Evolutionary conservation across 805 yeast genomes (phyloP), one percentile per base, ranked within the genome.

Genomic region (Lipomyces starkeyi): DNA sequence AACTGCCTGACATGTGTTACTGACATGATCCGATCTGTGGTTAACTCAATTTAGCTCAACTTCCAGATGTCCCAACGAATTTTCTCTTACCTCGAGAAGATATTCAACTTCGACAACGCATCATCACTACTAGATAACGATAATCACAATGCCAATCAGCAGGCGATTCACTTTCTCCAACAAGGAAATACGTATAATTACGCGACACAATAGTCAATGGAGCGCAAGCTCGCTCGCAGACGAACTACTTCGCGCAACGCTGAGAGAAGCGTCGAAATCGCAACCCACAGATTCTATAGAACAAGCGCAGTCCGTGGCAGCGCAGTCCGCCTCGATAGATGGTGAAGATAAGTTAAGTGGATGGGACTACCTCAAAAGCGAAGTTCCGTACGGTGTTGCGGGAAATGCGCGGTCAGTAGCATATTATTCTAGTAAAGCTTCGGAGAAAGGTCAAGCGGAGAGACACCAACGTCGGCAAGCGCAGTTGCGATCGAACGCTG

Each of bases 401-500:
- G 49, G 49, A 43, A 43, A 43, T 17, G 49, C 49, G 49, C 25
- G 25, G 22, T 47, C 40, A 11, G 27, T 34, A 29, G 27, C 32
- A 22, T n/a, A 43, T 35, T 47, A 43, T 20, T 49, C 27, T 35
- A 34, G 22, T 17, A n/a, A 14, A 6, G 14, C 27, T 11, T 11
- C 29, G 17, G 47, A 29, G 52, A 37, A 55, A 37, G 20, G 40
- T 14, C 54, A 13, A 13, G n/a, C 58, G 32, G 53, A 29, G 29
- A 29, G 27, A 40, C 27, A 53, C 37, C n/a, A 53, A n/a, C 54
- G 57, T 14, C 35, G 56, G 13, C 55, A 59, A 37, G 62, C 55
- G 8, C 37, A 40, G 62, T 47, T 64, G n/a, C 62, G 67, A 20
- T 53, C 56, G 35, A 65, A 62, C 52, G n/a, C 62, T 9, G 67